These are phyloP conservation scores for Coemansia linderi DNA, from an alignment of 371 early-diverging fungal species.

Conservation along the genomic window DNA sequence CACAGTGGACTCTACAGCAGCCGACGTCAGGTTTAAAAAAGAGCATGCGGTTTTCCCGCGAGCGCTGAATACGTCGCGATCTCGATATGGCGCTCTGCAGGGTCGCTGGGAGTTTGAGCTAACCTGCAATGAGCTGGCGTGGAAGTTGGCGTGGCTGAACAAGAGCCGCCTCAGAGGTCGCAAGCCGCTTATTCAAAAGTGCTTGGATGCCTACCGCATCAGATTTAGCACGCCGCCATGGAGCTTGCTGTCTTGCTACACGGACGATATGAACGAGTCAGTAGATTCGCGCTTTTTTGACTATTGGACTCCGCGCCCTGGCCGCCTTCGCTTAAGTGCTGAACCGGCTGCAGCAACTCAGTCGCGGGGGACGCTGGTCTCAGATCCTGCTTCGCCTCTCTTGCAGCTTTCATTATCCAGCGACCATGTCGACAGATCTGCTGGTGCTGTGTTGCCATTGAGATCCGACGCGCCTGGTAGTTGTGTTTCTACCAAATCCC, in stretches of 20 bases:
- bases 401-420: neutral
- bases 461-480: neutral
- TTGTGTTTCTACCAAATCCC: neutral
- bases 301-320: conserved; percentile 34
- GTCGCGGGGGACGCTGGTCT: neutral
- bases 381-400: neutral
- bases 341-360: neutral
- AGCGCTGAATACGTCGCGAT: conserved; percentile 56
- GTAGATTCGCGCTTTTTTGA: conserved; percentile 30
- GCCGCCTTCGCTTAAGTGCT: neutral
- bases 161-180: conserved; percentile 59
- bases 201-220: conserved; percentile 66
- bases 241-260: conserved; percentile 32
- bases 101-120: conserved; percentile 65
- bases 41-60: conserved; percentile 68
- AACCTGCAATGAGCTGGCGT: conserved; percentile 70
- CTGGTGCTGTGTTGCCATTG: neutral
- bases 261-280: conserved; percentile 17
- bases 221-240: conserved; percentile 51
- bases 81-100: conserved; percentile 55
- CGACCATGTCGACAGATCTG: neutral
- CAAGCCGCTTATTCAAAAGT: conserved; percentile 63
- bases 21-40: conserved; percentile 60
- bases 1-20: conserved; percentile 54
- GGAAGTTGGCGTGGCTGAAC: conserved; percentile 73